These are phyloP conservation scores for Hansfordia pulvinata DNA, from an alignment of 2,329 filamentous ascomycete species.

Conservation along the genomic window DNA sequence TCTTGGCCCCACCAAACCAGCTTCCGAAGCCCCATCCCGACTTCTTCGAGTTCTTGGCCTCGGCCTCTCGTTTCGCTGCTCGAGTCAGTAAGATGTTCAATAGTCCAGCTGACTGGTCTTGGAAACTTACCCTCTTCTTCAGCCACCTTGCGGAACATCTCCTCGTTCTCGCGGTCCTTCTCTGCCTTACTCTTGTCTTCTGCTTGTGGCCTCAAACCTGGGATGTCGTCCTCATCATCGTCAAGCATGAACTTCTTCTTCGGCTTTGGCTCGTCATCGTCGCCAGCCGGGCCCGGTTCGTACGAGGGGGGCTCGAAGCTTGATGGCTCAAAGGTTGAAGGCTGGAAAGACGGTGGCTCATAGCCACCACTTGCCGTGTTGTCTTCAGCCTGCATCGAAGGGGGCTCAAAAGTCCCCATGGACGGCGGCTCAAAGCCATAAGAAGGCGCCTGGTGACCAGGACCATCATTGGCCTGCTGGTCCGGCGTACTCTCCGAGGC, in stretches of 20 bases:
- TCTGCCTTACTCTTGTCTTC: constrained; percentile 49
- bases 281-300: constrained; percentile 31
- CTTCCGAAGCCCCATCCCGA: constrained; percentile 65
- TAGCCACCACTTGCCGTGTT: constrained; percentile 30
- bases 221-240: constrained; percentile 61
- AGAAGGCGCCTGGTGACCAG: constrained; percentile 28
- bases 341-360: constrained; percentile 48
- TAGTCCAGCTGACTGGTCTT: constrained; percentile 3
- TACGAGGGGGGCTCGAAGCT: constrained; percentile 44
- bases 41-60: constrained; percentile 40
- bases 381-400: constrained; percentile 12
- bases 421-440: constrained; percentile 39
- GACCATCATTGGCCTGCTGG: constrained; percentile 6
- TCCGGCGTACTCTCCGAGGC: constrained; percentile 6
- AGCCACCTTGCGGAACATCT: constrained; percentile 73
- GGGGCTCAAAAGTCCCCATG: constrained; percentile 17
- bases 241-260: constrained; percentile 75
- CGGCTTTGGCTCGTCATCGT: constrained; percentile 37
- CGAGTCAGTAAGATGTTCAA: constrained; percentile 6
- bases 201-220: constrained; percentile 32
- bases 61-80: constrained; percentile 46
- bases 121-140: constrained; percentile 51
- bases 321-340: constrained; percentile 46
- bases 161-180: constrained; percentile 67
- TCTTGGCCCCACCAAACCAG: constrained; percentile 69